phyloP scores from a whole-genome alignment of 139 green algal genomes.

The Chlamydomonas sp. region DNA sequence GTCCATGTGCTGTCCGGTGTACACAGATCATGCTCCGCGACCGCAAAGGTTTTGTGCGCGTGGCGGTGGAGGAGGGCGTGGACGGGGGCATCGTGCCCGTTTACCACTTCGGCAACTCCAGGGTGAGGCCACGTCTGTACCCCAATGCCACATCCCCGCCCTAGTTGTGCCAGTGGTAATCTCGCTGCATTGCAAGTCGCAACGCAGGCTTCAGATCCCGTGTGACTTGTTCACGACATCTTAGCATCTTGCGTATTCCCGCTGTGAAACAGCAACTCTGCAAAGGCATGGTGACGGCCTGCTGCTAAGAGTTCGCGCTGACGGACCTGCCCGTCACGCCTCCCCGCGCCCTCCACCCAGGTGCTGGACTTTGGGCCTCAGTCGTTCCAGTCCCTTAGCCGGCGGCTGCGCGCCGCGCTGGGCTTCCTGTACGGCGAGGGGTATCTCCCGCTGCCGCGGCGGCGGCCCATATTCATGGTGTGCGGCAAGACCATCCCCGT shows the following conservation, averaged over 20 bases:
- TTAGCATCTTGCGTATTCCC: too few species aligned
- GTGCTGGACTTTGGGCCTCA: too few species aligned
- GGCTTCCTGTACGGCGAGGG: too few species aligned
- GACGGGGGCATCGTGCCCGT: slow-evolving; percentile 57
- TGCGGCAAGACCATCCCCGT: slow-evolving; percentile 29
- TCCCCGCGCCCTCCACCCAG: too few species aligned
- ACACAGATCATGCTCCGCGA: slow-evolving; percentile 37
- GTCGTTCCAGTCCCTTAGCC: too few species aligned
- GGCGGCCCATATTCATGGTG: slow-evolving; percentile 27
- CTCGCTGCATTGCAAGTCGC: not conserved
- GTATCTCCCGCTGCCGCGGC: not conserved
- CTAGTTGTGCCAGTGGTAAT: not conserved
- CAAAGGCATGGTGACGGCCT: too few species aligned
- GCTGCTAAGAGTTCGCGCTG: too few species aligned
- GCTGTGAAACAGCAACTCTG: not conserved
- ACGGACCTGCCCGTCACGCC: too few species aligned
- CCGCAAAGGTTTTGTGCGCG: slow-evolving; percentile 55
- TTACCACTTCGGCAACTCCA: slow-evolving; percentile 57
- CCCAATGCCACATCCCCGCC: not conserved
- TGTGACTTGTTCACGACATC: not conserved
- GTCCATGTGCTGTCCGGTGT: too few species aligned
- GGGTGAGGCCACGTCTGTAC: not conserved
- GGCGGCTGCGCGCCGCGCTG: too few species aligned
- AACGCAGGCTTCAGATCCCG: not conserved
- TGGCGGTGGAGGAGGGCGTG: slow-evolving; percentile 52